Evolutionary conservation across 2,329 filamentous ascomycete genomes (phyloP).

Genomic region (Sporothrix schenckii): DNA sequence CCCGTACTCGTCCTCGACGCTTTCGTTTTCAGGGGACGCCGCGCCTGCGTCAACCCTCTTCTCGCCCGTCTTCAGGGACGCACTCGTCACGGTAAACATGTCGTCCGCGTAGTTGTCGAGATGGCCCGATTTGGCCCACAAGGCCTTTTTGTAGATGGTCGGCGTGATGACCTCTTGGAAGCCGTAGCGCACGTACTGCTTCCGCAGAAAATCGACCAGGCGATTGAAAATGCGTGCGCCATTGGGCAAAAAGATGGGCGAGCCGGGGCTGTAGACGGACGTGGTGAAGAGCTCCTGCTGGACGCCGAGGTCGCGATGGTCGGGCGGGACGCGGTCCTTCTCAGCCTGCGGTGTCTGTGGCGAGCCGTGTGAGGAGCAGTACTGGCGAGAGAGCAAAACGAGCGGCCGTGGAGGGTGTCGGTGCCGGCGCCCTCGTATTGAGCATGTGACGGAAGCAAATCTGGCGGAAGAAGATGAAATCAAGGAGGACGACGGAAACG

Average conservation of each 20-base stretch:
- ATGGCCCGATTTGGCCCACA: constrained; percentile 85
- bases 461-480: background rate
- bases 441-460: background rate
- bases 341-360: constrained; percentile 17
- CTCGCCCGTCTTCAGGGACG: constrained; percentile 49
- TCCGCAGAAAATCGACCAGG: constrained; percentile 76
- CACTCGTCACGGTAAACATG: constrained; percentile 79
- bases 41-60: constrained; percentile 41
- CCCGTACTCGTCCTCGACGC: constrained; percentile 68
- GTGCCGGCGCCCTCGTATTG: background rate
- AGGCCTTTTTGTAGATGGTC: constrained; percentile 84
- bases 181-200: constrained; percentile 81
- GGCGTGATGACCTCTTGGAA: constrained; percentile 89
- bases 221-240: constrained; percentile 83
- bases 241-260: constrained; percentile 80
- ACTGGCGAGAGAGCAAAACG: constrained; percentile 33
- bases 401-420: background rate
- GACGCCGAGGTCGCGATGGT: constrained; percentile 63
- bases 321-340: constrained; percentile 45
- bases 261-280: constrained; percentile 79
- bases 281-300: constrained; percentile 78
- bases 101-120: constrained; percentile 89
- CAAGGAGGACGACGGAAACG: background rate
- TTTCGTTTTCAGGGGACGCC: background rate
- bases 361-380: constrained; percentile 41